Conservation (phyloP, 2,329 filamentous ascomycete species). For the Beauveria pseudobassiana region DNA sequence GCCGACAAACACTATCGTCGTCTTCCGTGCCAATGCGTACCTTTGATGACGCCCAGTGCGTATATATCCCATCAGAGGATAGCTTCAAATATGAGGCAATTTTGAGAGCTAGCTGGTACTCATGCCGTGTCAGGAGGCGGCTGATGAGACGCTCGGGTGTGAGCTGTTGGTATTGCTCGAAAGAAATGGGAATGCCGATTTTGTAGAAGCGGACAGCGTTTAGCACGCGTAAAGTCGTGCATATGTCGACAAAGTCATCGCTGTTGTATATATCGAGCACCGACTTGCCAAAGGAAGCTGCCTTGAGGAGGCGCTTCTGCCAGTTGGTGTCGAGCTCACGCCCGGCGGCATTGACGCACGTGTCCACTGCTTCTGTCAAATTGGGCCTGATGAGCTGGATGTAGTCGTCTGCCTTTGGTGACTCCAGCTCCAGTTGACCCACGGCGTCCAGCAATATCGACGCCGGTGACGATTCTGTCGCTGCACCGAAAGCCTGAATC, state of each 20-base stretch:
- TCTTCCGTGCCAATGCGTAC: slow-evolving; percentile 78
- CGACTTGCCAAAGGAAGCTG: slow-evolving; percentile 94
- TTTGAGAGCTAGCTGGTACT: slow-evolving; percentile 84
- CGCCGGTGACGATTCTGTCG: slow-evolving; percentile 80
- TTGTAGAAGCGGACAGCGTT: slow-evolving; percentile 91
- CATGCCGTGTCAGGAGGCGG: slow-evolving; percentile 77
- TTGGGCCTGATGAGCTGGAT: slow-evolving; percentile 87
- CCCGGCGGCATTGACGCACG: slow-evolving; percentile 86
- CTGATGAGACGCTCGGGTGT: slow-evolving; percentile 84
- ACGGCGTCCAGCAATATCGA: slow-evolving; percentile 92
- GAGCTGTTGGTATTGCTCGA: slow-evolving; percentile 86
- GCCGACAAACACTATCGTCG: slow-evolving; percentile 77
- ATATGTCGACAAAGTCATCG: slow-evolving; percentile 98
- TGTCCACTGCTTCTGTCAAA: slow-evolving; percentile 87
- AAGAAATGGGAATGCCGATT: slow-evolving; percentile 81
- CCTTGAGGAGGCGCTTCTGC: slow-evolving; percentile 94
- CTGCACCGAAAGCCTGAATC: slow-evolving; percentile 81
- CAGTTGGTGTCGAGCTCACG: slow-evolving; percentile 85
- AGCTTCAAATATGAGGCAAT: slow-evolving; percentile 82
- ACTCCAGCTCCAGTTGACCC: slow-evolving; percentile 83
- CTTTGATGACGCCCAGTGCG: slow-evolving; percentile 95
- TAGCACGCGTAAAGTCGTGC: slow-evolving; percentile 82
- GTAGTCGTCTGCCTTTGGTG: slow-evolving; percentile 94
- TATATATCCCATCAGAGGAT: slow-evolving; percentile 83
- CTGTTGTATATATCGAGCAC: slow-evolving; percentile 96